phyloP scores from a whole-genome alignment of 805 yeast species.

The Starmerella sp. region DNA sequence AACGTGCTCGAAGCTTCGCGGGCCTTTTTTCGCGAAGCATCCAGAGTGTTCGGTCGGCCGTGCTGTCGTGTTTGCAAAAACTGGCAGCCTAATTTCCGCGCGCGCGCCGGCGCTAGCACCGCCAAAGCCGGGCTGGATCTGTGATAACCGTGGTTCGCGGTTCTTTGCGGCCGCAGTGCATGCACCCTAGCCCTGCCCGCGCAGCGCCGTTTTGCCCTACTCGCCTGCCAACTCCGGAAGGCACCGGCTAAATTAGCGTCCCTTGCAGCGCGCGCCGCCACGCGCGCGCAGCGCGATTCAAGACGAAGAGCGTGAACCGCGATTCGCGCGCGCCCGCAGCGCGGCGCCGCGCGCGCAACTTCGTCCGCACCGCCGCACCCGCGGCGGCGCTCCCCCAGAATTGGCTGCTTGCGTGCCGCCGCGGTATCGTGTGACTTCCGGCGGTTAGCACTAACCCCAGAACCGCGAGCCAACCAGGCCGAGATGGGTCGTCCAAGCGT shows the following conservation, averaged over 20 bases:
- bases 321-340: too few relatives aligned
- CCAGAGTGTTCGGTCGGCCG: background rate
- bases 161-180: conserved; percentile 6
- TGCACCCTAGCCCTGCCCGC: background rate
- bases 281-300: too few relatives aligned
- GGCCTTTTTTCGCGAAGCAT: background rate
- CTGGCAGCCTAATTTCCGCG: background rate
- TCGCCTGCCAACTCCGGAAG: background rate
- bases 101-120: background rate
- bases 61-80: background rate
- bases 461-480: background rate
- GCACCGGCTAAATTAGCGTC: too few relatives aligned
- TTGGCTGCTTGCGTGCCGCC: too few relatives aligned
- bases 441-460: background rate
- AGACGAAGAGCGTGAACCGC: too few relatives aligned
- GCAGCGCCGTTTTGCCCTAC: background rate
- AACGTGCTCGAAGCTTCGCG: background rate
- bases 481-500: background rate
- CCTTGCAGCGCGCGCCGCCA: too few relatives aligned
- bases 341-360: too few relatives aligned
- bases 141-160: background rate
- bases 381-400: too few relatives aligned
- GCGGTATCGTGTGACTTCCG: background rate
- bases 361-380: too few relatives aligned
- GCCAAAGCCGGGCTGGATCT: background rate